These are phyloP conservation scores for Nakazawaea wyomingensis DNA, from an alignment of 805 yeast genomes.

Conservation along the genomic window DNA sequence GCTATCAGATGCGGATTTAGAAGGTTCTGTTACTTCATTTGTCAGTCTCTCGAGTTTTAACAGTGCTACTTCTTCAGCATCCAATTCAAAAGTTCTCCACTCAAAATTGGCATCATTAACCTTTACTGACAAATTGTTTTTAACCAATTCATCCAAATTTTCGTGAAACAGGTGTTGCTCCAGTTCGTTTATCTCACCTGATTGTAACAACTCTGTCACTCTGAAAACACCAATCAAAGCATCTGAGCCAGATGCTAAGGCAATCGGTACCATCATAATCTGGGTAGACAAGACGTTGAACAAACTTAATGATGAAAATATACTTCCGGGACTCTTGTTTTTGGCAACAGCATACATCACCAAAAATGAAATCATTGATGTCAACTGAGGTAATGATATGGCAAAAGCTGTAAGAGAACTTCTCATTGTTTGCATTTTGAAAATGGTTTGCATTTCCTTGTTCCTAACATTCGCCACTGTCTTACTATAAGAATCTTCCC, in stretches of 20 bases:
- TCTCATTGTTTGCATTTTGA: slow-evolving; percentile 60
- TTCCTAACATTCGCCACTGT: slow-evolving; percentile 51
- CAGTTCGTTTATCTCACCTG: slow-evolving; percentile 37
- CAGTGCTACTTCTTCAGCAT: slow-evolving; percentile 18
- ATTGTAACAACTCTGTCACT: slow-evolving; percentile 46
- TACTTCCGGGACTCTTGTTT: slow-evolving; percentile 47
- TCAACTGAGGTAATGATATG: slow-evolving; percentile 59
- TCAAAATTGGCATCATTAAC: slow-evolving; percentile 52
- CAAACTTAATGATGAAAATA: slow-evolving; percentile 66
- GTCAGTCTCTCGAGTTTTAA: slow-evolving; percentile 9
- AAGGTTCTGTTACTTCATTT: background rate
- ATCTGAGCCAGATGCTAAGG: slow-evolving; percentile 64
- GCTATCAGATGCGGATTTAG: background rate
- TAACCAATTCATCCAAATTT: slow-evolving; percentile 14
- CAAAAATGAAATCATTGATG: slow-evolving; percentile 58
- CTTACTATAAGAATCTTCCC: slow-evolving; percentile 78
- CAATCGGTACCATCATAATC: slow-evolving; percentile 65
- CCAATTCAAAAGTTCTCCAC: slow-evolving; percentile 52
- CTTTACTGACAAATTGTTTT: slow-evolving; percentile 37
- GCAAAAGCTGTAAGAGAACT: slow-evolving; percentile 61
- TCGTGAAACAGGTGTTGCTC: slow-evolving; percentile 23
- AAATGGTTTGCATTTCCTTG: slow-evolving; percentile 57
- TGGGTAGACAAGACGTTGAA: slow-evolving; percentile 59
- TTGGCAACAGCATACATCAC: slow-evolving; percentile 26
- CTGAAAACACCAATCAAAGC: slow-evolving; percentile 56